phyloP scores from a whole-genome alignment of 2,329 filamentous ascomycete species.

The Metarhizium guizhouense region DNA sequence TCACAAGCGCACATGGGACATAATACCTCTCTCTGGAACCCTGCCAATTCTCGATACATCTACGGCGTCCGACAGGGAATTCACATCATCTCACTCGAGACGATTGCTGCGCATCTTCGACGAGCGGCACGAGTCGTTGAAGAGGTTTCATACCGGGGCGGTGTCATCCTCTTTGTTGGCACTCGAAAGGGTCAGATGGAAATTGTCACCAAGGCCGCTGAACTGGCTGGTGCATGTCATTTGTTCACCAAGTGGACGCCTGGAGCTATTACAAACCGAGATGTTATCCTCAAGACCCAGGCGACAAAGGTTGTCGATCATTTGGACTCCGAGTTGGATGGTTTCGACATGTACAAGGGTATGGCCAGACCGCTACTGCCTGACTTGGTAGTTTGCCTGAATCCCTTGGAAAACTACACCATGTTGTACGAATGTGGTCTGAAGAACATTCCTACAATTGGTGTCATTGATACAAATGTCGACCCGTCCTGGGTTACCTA shows the following conservation, averaged over 20 bases:
- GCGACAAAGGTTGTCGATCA: constrained; percentile 69
- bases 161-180: constrained; percentile 83
- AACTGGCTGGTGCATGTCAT: constrained; percentile 71
- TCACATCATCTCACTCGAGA: constrained; percentile 88
- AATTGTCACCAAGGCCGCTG: constrained; percentile 71
- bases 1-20: constrained; percentile 86
- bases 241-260: constrained; percentile 91
- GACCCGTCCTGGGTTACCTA: constrained; percentile 95
- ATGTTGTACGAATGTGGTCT: constrained; percentile 84
- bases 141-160: constrained; percentile 73
- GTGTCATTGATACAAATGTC: constrained; percentile 86
- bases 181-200: constrained; percentile 75
- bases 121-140: constrained; percentile 87
- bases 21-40: constrained; percentile 86
- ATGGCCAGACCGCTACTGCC: constrained; percentile 64
- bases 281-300: constrained; percentile 71
- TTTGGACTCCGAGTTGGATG: constrained; percentile 49
- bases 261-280: constrained; percentile 84
- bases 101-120: constrained; percentile 81
- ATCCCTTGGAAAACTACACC: constrained; percentile 86
- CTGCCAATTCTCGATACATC: constrained; percentile 88
- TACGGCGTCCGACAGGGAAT: constrained; percentile 80
- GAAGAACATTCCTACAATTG: constrained; percentile 86
- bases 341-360: constrained; percentile 57
- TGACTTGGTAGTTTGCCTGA: constrained; percentile 86